These are phyloP conservation scores for Tremella yokohamensis DNA, from an alignment of 768 basidiomycete species.

Conservation along the genomic window DNA sequence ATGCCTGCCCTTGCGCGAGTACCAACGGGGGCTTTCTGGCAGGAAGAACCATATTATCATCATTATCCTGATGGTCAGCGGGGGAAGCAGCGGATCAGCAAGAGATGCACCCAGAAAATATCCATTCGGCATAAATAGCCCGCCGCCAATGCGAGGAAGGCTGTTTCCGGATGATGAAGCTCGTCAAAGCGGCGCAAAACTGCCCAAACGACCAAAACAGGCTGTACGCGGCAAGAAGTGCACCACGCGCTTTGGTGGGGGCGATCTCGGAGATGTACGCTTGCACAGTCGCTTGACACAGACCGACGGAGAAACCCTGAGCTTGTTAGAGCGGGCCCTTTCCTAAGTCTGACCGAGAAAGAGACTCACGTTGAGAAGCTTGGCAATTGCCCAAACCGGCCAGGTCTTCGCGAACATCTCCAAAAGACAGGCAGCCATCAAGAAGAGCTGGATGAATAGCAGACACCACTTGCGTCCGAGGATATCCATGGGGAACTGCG, in stretches of 20 bases:
- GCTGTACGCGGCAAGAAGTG: constrained; percentile 4
- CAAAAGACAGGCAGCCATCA: constrained; percentile 4
- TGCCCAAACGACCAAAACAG: constrained; percentile 9
- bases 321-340: too few relatives aligned
- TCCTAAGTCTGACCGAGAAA: too few relatives aligned
- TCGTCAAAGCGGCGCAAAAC: constrained; percentile 10
- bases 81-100: too few relatives aligned
- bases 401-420: constrained; percentile 12
- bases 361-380: constrained; percentile 9
- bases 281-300: constrained; percentile 5
- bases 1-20: constrained; percentile 2
- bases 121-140: constrained; percentile 8
- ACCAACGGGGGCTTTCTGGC: constrained; percentile 13
- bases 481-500: background rate
- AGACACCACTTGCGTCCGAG: constrained; percentile 15
- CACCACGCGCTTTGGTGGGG: constrained; percentile 5
- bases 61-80: constrained; percentile 6
- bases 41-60: constrained; percentile 7
- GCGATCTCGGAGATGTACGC: constrained; percentile 22
- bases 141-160: background rate
- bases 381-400: constrained; percentile 10
- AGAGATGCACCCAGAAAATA: background rate
- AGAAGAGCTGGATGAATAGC: constrained; percentile 8
- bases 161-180: background rate
- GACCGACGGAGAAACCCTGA: constrained; percentile 16